Evolutionary conservation across 192 early-diverging fungal species (phyloP), one percentile per base, ranked within the genome.

Genomic region (Coemansia sp.): DNA sequence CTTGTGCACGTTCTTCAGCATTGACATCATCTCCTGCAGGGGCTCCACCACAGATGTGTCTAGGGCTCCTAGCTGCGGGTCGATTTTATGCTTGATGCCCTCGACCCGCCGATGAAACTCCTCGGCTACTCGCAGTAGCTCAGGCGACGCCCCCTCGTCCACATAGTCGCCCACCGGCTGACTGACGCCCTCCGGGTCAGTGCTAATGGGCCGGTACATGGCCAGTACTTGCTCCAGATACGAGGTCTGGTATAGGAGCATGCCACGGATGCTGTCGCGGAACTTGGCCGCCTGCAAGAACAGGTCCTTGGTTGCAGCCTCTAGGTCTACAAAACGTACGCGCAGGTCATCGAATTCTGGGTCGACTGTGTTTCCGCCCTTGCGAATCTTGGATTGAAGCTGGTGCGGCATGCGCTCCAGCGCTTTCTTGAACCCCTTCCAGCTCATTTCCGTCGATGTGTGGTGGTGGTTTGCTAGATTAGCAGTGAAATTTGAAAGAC

Each of bases 11-110:
- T 88, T 81, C 66, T 92, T 89, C 78, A 94, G 83, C 66, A 97
- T 79, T 6, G 77, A 76, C 55, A 93, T 80, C 65, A 93, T 85
- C 66, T 97, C 94, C n/a, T 76, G 70, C n/a, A 90, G 65, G 1
- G 97, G 97, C 8, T 83, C 81, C 4, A 98, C 88, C 4, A 98
- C 88, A 13, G 80, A 85, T 13, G 87, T 71, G 78, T 98, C 97
- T 49, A 98, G 80, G 5, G 83, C 68, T 39, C 87, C 89, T 40
- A 95, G 79, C 64, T 93, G 90, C 36, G 87, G 89, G 16, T 89
- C 74, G n/a, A 94, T 69, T 33, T 77, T 76, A 24, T 87, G 80
- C 58, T 87, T 86, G 38, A 88, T 85, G 20, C 70, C 65, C 13
- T 49, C 39, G 22, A 79, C 69, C 12, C 78, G 77, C 27, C 73